Percentiles rank a stretch among this genome's conserved stretches.
These are phyloP conservation scores for Fusarium musae DNA, from an alignment of 2,329 filamentous ascomycete genomes.

Conservation along the genomic window DNA sequence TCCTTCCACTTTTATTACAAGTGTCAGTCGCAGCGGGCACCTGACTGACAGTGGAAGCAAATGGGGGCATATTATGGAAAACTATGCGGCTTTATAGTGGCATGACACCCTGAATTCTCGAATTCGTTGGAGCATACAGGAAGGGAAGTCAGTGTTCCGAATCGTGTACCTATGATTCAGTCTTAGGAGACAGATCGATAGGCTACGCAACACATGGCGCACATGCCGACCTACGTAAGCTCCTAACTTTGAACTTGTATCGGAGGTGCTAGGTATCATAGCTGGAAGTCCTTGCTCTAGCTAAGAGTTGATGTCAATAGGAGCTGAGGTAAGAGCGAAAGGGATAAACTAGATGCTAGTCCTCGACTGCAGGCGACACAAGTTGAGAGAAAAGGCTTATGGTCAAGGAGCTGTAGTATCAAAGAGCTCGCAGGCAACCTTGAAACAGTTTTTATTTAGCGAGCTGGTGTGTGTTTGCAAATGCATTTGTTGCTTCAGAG, in stretches of 20 bases:
- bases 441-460: neutral
- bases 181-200: neutral
- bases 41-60: constrained; percentile 15
- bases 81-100: neutral
- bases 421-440: neutral
- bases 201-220: neutral
- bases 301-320: neutral
- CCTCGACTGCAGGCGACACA: neutral
- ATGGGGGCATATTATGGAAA: neutral
- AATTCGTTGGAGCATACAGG: neutral
- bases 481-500: neutral
- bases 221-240: neutral
- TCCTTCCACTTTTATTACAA: constrained; percentile 12
- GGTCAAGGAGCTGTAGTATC: neutral
- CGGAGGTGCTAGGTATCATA: neutral
- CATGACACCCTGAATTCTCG: neutral
- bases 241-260: neutral
- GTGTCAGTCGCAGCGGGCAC: constrained; percentile 16
- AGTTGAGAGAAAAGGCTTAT: neutral
- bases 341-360: neutral
- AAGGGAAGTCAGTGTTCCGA: neutral
- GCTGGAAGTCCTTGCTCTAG: neutral
- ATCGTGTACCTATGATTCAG: neutral
- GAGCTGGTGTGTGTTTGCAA: neutral
- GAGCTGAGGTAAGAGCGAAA: neutral